Base-by-base conservation (phyloP, 257 asterid species). In the Capsicum rhomboideum region DNA sequence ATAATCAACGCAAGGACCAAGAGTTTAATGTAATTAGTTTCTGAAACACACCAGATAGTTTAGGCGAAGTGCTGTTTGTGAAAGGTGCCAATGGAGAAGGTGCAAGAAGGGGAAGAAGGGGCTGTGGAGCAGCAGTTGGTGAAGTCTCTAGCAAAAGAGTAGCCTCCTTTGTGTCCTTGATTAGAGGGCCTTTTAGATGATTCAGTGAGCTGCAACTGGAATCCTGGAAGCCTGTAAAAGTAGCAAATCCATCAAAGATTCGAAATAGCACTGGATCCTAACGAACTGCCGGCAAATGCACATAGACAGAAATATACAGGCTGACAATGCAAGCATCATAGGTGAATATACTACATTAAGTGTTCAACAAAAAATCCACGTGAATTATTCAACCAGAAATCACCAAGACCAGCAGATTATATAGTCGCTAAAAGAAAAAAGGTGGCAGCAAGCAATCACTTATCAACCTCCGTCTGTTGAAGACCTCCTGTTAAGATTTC, bases 31-130 rank as follows among this genome's bases (percentile, higher is more conserved):
- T 50, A 8, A 28, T 10, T 78, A 55, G 52, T 58, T 77, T 34
- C 66, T 18, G 78, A 83, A 83, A 90, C 94, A 72, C 85, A 97
- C 99, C 99, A 79, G 99, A 97, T 89, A 97, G 87, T 86, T 90
- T 93, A 55, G 98, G 98, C 84, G 91, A 84, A 18, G 97, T 92
- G 91, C 92, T 93, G 83, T 95, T 95, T 40, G 98, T 89, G 91
- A 95, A 97, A 63, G 99, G 98, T 31, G 97, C 86, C 91, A 95
- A 85, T 12, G 98, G 98, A 84, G 99, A 97, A 69, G 99, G 99
- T 49, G 99, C 99, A 18, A 93, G 90, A 85, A 95, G 91, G 84
- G 99, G 99, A 79, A 95, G 94, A 84, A 92, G 90, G 40, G 98
- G 98, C 89, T 87, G 91, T 78, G 99, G 97, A 83, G 96, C 83